Evolutionary conservation across 2,329 filamentous ascomycete species (phyloP), one percentile per base, ranked within the genome.

Genomic region (Colletotrichum musicola): DNA sequence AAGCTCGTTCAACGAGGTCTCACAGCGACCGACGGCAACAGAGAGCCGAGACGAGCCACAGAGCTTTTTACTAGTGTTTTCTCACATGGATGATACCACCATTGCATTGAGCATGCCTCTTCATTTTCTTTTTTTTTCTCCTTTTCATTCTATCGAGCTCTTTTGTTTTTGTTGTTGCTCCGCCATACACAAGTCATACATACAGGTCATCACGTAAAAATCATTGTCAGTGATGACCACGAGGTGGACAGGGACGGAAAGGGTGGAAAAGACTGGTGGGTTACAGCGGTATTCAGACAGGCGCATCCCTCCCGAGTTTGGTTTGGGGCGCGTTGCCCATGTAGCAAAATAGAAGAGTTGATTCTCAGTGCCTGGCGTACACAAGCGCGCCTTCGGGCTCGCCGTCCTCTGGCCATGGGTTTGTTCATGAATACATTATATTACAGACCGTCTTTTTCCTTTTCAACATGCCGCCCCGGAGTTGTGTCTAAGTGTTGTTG

Each of bases 21-120:
- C 44, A 68, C 65, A 65, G 62, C 65, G 62, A 68, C 65, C 62
- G 40, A 30, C 59, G 62, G 62, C 65, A 65, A 68, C 65, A 68
- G 62, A 65, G 55, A 68, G 65, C 65, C 62, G 65, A 68, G 49
- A 65, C 55, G 65, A 68, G 65, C 62, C 55, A 59, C 61, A 68
- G 65, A 68, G 65, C 62, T 68, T 68, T 65, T 68, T 65, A 68
- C 55, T 68, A 68, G 65, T 68, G 65, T 42, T 69, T 71, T 71
- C 58, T 71, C 69, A 78, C 74, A 80, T 77, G 78, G 79, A 81
- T 79, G 80, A 81, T 81, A 81, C 80, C 80, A 81, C 77, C 77
- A 76, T 79, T 77, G 77, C 79, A 78, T 78, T 73, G 65, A 77
- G 76, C 77, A 78, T 75, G 76, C 74, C 74, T 64, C 75, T 77